These are phyloP conservation scores for Caloboletus firmus DNA, from an alignment of 1,284 basidiomycete genomes.

Conservation along the genomic window DNA sequence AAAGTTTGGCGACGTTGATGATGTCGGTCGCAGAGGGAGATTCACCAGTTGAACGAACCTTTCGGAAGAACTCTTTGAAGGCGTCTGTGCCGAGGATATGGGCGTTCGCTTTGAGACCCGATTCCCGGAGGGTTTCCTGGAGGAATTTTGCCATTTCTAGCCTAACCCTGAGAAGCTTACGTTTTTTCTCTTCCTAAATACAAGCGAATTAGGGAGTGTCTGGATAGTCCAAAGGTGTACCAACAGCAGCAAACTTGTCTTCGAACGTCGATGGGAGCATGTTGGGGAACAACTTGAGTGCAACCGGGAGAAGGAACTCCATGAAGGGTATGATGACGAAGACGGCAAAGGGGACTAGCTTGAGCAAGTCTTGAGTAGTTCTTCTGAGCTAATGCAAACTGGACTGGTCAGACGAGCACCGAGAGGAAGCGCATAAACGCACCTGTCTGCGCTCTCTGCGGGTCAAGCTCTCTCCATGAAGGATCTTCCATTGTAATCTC, in stretches of 20 bases:
- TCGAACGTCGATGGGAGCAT: constrained; percentile 99
- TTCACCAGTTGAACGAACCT: constrained; percentile 95
- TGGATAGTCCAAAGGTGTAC: constrained; percentile 26
- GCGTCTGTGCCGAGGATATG: constrained; percentile 92
- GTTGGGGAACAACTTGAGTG: constrained; percentile 96
- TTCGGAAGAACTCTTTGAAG: constrained; percentile 99
- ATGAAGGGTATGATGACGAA: constrained; percentile 98
- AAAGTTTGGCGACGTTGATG: constrained; percentile 93
- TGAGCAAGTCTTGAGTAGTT: constrained; percentile 89
- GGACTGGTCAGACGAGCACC: constrained; percentile 3
- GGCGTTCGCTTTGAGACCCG: constrained; percentile 87
- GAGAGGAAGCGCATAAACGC: constrained; percentile 22
- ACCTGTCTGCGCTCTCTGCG: constrained; percentile 93
- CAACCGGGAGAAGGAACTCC: constrained; percentile 96
- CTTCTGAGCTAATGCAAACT: constrained; percentile 67
- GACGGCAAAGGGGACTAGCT: constrained; percentile 92
- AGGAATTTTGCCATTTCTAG: constrained; percentile 99
- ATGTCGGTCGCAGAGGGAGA: constrained; percentile 86
- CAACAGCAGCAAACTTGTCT: constrained; percentile 89
- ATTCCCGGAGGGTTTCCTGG: constrained; percentile 95
- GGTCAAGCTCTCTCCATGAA: constrained; percentile 90
- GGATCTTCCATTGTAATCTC: constrained; percentile 87
- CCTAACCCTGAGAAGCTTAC: constrained; percentile 91
- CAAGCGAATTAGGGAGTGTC: neutral
- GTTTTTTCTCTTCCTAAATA: constrained; percentile 91